These are phyloP conservation scores for Dimargaris xerosporica DNA, from an alignment of 192 early-diverging fungal genomes.

Conservation along the genomic window DNA sequence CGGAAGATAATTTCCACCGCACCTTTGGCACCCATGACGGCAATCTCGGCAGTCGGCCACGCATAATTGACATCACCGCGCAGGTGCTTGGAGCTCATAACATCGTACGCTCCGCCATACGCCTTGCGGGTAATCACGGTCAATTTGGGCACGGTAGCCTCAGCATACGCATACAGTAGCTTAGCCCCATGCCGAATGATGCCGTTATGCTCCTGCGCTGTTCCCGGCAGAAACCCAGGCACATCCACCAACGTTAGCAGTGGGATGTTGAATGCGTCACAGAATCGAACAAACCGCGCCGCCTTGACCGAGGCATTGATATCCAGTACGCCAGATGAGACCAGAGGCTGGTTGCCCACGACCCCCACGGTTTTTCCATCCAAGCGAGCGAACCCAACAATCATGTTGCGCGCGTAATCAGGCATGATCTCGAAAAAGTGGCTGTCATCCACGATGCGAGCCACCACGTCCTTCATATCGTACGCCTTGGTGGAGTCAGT, in stretches of 20 bases:
- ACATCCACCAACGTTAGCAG: slow-evolving; percentile 90
- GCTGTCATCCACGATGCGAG: slow-evolving; percentile 65
- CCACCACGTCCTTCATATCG: slow-evolving; percentile 82
- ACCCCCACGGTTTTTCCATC: slow-evolving; percentile 73
- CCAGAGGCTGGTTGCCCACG: slow-evolving; percentile 89
- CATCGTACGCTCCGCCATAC: slow-evolving; percentile 95
- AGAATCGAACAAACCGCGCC: slow-evolving; percentile 89
- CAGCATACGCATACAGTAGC: slow-evolving; percentile 87
- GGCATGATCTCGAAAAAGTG: slow-evolving; percentile 86
- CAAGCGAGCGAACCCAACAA: slow-evolving; percentile 78
- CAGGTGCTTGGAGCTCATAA: slow-evolving; percentile 95
- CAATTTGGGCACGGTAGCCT: slow-evolving; percentile 94
- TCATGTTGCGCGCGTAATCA: slow-evolving; percentile 83
- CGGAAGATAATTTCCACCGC: slow-evolving; percentile 95
- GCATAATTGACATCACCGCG: slow-evolving; percentile 82
- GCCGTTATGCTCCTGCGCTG: slow-evolving; percentile 84
- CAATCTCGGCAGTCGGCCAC: slow-evolving; percentile 96
- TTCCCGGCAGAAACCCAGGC: slow-evolving; percentile 91
- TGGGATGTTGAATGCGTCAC: slow-evolving; percentile 92
- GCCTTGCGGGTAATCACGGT: slow-evolving; percentile 92
- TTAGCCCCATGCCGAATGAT: slow-evolving; percentile 96
- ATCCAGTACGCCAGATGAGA: slow-evolving; percentile 89
- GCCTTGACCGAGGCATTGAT: slow-evolving; percentile 93
- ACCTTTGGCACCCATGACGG: slow-evolving; percentile 96
- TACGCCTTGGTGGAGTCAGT: slow-evolving; percentile 81